phyloP scores from a whole-genome alignment of 768 basidiomycete genomes.

The Pholiota conissans region DNA sequence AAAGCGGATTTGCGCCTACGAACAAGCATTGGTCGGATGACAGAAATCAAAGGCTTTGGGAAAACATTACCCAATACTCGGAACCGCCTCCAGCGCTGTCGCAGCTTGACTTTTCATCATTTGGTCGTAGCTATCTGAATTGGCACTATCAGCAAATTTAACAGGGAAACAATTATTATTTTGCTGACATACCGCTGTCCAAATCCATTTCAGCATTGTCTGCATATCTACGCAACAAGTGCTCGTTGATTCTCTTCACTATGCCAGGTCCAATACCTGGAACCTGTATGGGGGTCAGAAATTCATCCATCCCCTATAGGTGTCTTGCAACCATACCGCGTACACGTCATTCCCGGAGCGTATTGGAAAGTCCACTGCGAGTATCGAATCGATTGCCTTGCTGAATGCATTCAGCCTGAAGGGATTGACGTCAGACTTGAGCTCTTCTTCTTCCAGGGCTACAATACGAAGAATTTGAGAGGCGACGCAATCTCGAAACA shows the following conservation, averaged over 20 bases:
- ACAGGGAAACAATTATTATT: background rate
- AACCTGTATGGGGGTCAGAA: constrained; percentile 21
- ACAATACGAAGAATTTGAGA: background rate
- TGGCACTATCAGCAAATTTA: constrained; percentile 1
- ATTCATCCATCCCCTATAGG: background rate
- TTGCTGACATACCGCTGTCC: constrained; percentile 25
- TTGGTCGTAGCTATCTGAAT: constrained; percentile 22
- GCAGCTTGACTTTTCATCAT: constrained; percentile 27
- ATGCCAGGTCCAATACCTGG: constrained; percentile 43
- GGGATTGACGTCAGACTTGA: constrained; percentile 32
- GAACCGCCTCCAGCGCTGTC: constrained; percentile 35
- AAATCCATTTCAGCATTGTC: constrained; percentile 16
- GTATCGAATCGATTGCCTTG: constrained; percentile 45
- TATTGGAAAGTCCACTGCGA: constrained; percentile 40
- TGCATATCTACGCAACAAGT: constrained; percentile 24
- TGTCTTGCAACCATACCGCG: constrained; percentile 23
- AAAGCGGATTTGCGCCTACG: constrained; percentile 36
- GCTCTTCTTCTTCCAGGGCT: constrained; percentile 48
- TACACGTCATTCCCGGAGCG: constrained; percentile 42
- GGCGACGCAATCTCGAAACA: background rate
- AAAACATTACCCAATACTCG: constrained; percentile 47
- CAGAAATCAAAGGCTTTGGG: background rate
- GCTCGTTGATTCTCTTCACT: constrained; percentile 42
- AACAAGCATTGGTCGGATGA: background rate
- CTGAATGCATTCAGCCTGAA: constrained; percentile 54